Percentiles rank a stretch among this genome's conserved stretches.
Evolutionary conservation across 148 eudicot species (phyloP).

Genomic region (Spergularia marina): DNA sequence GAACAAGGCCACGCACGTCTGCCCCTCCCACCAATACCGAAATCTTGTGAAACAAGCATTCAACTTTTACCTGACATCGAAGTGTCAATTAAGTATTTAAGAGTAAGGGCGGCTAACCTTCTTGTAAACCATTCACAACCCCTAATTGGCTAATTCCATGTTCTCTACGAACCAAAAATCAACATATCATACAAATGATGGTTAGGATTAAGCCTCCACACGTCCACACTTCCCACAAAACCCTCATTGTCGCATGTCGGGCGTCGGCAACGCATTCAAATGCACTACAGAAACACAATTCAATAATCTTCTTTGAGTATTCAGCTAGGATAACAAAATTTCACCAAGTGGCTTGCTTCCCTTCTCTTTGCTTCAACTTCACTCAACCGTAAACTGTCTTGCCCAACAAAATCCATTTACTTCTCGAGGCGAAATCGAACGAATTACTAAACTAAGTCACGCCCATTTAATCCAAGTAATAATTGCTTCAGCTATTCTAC

Average conservation of each 20-base stretch:
- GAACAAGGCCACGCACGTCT: not conserved
- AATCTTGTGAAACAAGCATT: not conserved
- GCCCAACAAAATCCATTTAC: not conserved
- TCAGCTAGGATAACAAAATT: not conserved
- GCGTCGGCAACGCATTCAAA: not conserved
- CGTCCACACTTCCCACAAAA: not conserved
- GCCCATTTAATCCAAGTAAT: not conserved
- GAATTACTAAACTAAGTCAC: not conserved
- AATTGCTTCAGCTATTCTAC: not conserved
- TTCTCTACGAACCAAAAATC: too few species aligned
- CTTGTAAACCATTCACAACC: too few species aligned
- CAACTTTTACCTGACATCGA: too few species aligned
- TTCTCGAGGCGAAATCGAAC: not conserved
- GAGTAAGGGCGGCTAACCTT: too few species aligned
- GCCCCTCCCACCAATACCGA: not conserved
- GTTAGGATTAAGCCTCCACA: not conserved
- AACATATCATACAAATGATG: not conserved
- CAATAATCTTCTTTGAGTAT: not conserved
- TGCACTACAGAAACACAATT: not conserved
- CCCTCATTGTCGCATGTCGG: not conserved
- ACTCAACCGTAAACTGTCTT: not conserved
- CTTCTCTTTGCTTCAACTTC: slow-evolving; percentile 1
- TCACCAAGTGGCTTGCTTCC: not conserved
- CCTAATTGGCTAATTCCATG: too few species aligned
- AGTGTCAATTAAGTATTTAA: too few species aligned